Evolutionary conservation across 768 basidiomycete genomes (phyloP), one percentile per base, ranked within the genome.

Genomic region (Tulasnella calospora): DNA sequence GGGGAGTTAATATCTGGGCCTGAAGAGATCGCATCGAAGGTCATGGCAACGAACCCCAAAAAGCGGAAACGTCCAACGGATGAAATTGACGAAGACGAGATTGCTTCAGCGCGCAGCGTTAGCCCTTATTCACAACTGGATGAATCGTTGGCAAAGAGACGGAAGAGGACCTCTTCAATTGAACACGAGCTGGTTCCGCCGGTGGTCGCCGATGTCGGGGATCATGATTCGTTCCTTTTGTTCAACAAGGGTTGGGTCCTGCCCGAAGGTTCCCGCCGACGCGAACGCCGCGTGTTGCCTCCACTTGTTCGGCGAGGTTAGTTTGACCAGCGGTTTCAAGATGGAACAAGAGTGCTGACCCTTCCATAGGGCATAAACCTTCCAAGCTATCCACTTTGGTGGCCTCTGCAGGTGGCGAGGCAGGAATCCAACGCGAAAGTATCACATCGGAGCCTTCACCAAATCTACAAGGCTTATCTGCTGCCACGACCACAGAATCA

Each of bases 221-320:
- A 88, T 61, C 88, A 89, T 76, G 88, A 88, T 61, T 91, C 91
- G 27, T 98, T 97, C 86, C 89, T 86, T 82, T 84, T 91, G 85
- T 97, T 97, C 85, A 92, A 98, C 79, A 86, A 87, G 33, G 95
- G 95, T 0, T 96, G 94, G 95, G 94, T 97, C 10, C 84, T 96
- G 19, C 93, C 94, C 33, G 86, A 90, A 2, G 93, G 92, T 44
- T 89, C 90, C 74, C 88, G 89, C 80, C 88, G 95, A 41, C 88
- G 90, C 40, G 90, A 90, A 27, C n/a, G 51, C 30, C 85, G 92
- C 5, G 71, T 38, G 35, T 19, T 83, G 84, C 74, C 44, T 73
- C 69, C 44, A 40, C 30, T 82, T 86, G 19, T 80, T 87, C 13
- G 13, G 89, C 90, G 40, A 89, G 85, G 84, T 91, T 91, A 30